A percentile compares a stretch with the other conserved stretches of the same genome.
These are phyloP conservation scores for Jamesozyma spencerorum DNA, from an alignment of 805 yeast genomes.

Conservation along the genomic window DNA sequence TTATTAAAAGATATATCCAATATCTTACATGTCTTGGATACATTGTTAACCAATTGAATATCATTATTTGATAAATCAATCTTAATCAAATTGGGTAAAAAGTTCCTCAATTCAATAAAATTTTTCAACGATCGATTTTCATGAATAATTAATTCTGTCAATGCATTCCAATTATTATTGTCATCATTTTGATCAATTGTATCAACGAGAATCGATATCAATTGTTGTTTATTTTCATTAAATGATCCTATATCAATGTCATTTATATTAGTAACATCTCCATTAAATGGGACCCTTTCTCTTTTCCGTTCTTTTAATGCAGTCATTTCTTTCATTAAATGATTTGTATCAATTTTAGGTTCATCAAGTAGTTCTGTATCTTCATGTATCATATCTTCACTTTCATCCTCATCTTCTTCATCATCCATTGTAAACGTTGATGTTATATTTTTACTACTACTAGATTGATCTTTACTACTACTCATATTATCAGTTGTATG, in stretches of 20 bases:
- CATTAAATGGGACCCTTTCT: constrained; percentile 1
- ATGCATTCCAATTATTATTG: constrained; percentile 9
- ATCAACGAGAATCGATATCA: constrained; percentile 20
- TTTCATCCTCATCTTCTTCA: background rate
- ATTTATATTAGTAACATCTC: constrained; percentile 12
- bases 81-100: constrained; percentile 18
- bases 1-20: constrained; percentile 14
- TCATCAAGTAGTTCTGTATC: constrained; percentile 20
- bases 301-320: background rate
- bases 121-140: constrained; percentile 8
- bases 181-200: constrained; percentile 1
- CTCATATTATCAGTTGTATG: constrained; percentile 3
- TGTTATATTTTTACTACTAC: constrained; percentile 2
- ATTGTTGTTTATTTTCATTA: constrained; percentile 16
- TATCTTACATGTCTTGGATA: constrained; percentile 6
- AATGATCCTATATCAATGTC: constrained; percentile 19
- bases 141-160: constrained; percentile 9
- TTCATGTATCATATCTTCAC: constrained; percentile 7
- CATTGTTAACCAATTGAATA: constrained; percentile 15
- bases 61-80: constrained; percentile 15
- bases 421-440: constrained; percentile 4
- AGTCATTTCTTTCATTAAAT: constrained; percentile 3
- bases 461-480: background rate
- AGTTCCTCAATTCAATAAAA: constrained; percentile 15
- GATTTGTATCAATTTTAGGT: constrained; percentile 18